Percentiles rank a stretch among this genome's conserved stretches.
These are phyloP conservation scores for Phoma sp. DNA, from an alignment of 2,329 filamentous ascomycete species.

Conservation along the genomic window DNA sequence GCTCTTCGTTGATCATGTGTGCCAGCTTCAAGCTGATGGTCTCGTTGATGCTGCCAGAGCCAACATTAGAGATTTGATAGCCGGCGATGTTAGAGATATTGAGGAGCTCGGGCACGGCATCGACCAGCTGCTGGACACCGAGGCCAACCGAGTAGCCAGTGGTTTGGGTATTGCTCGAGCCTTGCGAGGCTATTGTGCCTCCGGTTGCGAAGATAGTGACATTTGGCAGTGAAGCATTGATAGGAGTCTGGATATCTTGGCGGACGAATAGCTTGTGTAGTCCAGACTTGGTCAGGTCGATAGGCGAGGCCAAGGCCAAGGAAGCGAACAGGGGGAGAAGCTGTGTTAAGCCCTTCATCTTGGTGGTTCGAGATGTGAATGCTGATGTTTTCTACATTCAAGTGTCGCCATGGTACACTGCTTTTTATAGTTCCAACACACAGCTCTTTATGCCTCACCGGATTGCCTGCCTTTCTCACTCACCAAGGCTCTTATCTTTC, in stretches of 20 bases:
- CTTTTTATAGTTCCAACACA: constrained; percentile 5
- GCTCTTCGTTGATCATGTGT: constrained; percentile 57
- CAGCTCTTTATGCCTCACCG: not conserved
- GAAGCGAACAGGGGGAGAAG: constrained; percentile 29
- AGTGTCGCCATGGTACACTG: not conserved
- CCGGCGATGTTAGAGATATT: constrained; percentile 63
- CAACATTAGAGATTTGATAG: constrained; percentile 51
- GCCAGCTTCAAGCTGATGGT: constrained; percentile 58
- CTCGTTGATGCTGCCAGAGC: constrained; percentile 52
- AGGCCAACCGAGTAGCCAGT: constrained; percentile 62
- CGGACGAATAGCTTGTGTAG: constrained; percentile 34
- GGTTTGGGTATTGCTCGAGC: constrained; percentile 57
- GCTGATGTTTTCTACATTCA: not conserved
- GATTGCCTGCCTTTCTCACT: not conserved
- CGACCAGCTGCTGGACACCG: constrained; percentile 59
- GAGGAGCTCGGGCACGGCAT: constrained; percentile 61
- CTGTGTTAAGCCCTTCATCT: constrained; percentile 31
- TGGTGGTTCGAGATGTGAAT: not conserved
- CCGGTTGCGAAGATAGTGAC: constrained; percentile 65
- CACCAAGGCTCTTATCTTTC: constrained; percentile 17
- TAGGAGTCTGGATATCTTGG: constrained; percentile 40
- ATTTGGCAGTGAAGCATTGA: constrained; percentile 59
- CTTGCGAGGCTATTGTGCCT: constrained; percentile 65
- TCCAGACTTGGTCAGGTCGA: constrained; percentile 23
- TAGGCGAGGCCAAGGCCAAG: constrained; percentile 29